A percentile compares a stretch with the other conserved stretches of the same genome.
Conservation (phyloP, 2,329 filamentous ascomycete species). For the Aspergillus neoniger region DNA sequence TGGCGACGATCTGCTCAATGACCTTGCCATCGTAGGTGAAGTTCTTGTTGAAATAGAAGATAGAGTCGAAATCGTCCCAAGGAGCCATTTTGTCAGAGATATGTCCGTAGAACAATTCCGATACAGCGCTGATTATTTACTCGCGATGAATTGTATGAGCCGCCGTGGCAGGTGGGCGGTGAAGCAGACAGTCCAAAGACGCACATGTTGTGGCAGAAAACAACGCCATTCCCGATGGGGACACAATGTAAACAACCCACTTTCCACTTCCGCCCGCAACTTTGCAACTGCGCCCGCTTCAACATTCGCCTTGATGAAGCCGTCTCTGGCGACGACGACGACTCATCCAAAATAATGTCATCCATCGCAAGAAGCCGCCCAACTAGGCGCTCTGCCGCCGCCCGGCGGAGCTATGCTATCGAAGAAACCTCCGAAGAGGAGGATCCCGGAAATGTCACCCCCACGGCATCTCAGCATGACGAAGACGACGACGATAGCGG, state of each 20-base stretch:
- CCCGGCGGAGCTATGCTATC: conserved; percentile 71
- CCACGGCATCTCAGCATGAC: conserved; percentile 44
- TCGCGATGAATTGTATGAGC: background rate
- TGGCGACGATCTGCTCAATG: conserved; percentile 64
- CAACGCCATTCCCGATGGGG: conserved; percentile 36
- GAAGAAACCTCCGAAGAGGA: conserved; percentile 79
- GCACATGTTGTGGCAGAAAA: conserved; percentile 38
- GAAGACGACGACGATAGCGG: conserved; percentile 62
- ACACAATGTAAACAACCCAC: conserved; percentile 43
- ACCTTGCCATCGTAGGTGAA: conserved; percentile 64
- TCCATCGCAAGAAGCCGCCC: conserved; percentile 53
- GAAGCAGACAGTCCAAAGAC: conserved; percentile 8
- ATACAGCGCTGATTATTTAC: background rate
- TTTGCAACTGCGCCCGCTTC: conserved; percentile 17
- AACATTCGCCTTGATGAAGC: conserved; percentile 32
- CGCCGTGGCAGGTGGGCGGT: conserved; percentile 28
- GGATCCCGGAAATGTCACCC: conserved; percentile 53
- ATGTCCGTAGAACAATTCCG: background rate
- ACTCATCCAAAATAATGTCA: conserved; percentile 35
- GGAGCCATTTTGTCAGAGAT: conserved; percentile 38
- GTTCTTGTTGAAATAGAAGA: conserved; percentile 64
- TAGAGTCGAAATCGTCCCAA: conserved; percentile 66
- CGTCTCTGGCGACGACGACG: conserved; percentile 19
- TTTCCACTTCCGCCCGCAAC: conserved; percentile 24
- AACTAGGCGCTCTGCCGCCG: conserved; percentile 57